Evolutionary conservation across 768 basidiomycete genomes (phyloP).

Genomic region (Boletus reticulatus): DNA sequence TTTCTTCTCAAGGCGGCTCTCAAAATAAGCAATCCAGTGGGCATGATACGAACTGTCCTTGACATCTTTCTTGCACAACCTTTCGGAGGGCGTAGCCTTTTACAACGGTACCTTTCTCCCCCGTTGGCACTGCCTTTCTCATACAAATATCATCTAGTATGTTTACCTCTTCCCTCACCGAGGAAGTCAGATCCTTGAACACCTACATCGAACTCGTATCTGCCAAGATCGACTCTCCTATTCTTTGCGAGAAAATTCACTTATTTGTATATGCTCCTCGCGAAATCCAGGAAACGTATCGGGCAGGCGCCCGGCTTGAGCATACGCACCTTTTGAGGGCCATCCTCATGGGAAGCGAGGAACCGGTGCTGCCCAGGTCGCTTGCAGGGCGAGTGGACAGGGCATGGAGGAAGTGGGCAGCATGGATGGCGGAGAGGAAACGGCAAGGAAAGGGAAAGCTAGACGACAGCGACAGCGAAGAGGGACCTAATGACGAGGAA

Average conservation of each 20-base stretch:
- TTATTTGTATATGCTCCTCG: constrained; percentile 83
- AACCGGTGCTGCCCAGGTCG: constrained; percentile 68
- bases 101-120: constrained; percentile 65
- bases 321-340: constrained; percentile 73
- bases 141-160: constrained; percentile 51
- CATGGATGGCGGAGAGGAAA: constrained; percentile 65
- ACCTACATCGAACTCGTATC: constrained; percentile 87
- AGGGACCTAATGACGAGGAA: constrained; percentile 91
- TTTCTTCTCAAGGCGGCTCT: constrained; percentile 92
- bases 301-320: constrained; percentile 73
- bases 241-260: constrained; percentile 85
- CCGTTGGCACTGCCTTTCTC: neutral
- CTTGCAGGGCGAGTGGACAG: constrained; percentile 81
- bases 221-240: constrained; percentile 84
- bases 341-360: constrained; percentile 75
- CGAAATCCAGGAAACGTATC: constrained; percentile 84
- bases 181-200: constrained; percentile 82
- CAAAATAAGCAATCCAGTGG: constrained; percentile 91
- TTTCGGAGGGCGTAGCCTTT: constrained; percentile 88
- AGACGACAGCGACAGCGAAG: constrained; percentile 76
- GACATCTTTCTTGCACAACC: constrained; percentile 97
- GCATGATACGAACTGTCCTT: constrained; percentile 90
- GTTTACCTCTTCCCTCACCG: constrained; percentile 90
- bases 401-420: constrained; percentile 72
- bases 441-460: constrained; percentile 35